Evolutionary conservation across 306 rosid genomes (phyloP).

Genomic region (Notholithocarpus densiflorus): DNA sequence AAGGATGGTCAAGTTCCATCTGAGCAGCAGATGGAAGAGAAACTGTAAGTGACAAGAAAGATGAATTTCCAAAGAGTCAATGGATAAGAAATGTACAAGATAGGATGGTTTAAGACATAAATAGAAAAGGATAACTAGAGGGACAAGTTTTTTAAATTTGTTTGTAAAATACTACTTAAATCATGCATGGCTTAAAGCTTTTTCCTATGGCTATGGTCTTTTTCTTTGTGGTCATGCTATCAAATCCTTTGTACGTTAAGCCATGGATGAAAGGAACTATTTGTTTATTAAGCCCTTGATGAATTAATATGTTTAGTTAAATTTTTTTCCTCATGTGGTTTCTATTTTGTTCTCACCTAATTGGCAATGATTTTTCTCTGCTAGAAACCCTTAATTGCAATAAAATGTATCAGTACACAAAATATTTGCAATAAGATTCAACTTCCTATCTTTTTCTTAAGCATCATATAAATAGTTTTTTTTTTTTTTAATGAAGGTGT

Average conservation of each 20-base stretch:
- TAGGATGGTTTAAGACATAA: background rate
- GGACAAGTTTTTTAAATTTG: background rate
- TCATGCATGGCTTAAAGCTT: background rate
- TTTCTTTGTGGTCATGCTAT: background rate
- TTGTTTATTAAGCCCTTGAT: background rate
- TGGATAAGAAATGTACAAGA: background rate
- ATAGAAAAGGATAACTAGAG: background rate
- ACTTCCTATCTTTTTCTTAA: too few species aligned
- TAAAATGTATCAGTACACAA: too few species aligned
- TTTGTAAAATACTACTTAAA: background rate
- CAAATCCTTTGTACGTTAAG: background rate
- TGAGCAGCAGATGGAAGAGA: constrained; percentile 80
- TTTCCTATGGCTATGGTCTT: background rate
- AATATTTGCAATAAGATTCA: too few species aligned
- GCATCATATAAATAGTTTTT: too few species aligned
- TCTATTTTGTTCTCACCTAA: too few species aligned
- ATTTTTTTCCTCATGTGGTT: too few species aligned
- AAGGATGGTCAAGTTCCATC: constrained; percentile 58
- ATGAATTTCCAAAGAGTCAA: background rate
- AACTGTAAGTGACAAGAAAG: constrained; percentile 46
- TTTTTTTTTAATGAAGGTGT: too few species aligned
- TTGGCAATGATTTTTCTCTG: too few species aligned
- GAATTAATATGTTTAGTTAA: too few species aligned
- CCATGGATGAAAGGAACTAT: background rate
- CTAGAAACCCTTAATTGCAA: too few species aligned